Evolutionary conservation across 2,329 filamentous ascomycete genomes (phyloP), one percentile per base, ranked within the genome.

Genomic region (Drechslerella stenobrocha): DNA sequence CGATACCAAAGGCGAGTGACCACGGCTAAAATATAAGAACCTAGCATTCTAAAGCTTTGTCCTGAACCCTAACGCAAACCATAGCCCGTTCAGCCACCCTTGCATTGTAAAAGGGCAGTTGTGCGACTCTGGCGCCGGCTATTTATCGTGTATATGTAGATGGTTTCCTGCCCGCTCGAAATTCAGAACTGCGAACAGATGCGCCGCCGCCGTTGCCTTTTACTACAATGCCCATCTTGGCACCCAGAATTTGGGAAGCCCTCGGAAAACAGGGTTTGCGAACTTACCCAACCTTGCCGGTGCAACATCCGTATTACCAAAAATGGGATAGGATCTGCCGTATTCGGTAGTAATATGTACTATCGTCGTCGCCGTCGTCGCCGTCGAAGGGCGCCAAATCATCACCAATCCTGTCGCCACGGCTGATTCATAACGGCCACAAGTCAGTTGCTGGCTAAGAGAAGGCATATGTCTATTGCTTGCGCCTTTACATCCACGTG

Each of bases 161-260:
- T 30, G 5, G 5, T 5, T 5, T 30, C 28, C 28, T 11, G 11
- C 28, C 5, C 5, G 28, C 5, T 11, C 5, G 11, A 5, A 30
- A 5, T 11, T 5, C 28, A 30, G 28, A 30, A 30, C 11, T 11
- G n/a, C 37, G 15, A 13, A 42, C 4, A n/a, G 37, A 42, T 42
- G 37, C 37, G 37, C 18, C 15, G 37, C 37, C 15, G 37, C 37
- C 22, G 37, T 42, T 42, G 37, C 37, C 37, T 42, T 18, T 42
- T 42, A 3, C 9, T 20, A 18, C 37, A 18, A 18, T 20, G 37
- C 37, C 4, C 37, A 2, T n/a, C 37, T 42, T 42, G 15, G 37
- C 37, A 9, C 4, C 15, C 37, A 18, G 37, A 13, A 42, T 7
- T 20, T 42, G 15, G 37, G 22, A 18, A 18, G 13, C 15, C 13